phyloP scores from a whole-genome alignment of 768 basidiomycete genomes.

The Boletus rubescentipes region DNA sequence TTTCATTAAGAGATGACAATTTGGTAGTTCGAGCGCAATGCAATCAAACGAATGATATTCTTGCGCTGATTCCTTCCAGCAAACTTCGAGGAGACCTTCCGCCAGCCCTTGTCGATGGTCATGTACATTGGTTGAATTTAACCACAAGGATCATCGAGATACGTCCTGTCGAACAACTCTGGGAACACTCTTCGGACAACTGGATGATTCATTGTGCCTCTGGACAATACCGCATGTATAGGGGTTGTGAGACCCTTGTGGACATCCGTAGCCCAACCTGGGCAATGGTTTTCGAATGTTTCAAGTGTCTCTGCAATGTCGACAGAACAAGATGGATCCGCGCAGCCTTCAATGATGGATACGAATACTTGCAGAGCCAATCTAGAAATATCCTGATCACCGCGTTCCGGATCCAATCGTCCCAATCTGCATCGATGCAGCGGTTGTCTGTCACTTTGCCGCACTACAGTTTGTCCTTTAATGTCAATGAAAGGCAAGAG shows the following conservation, averaged over 20 bases:
- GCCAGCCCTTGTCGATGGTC: background rate
- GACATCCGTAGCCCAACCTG: conserved; percentile 7
- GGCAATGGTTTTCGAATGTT: too few relatives aligned
- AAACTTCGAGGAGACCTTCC: conserved; percentile 23
- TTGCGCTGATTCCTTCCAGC: conserved; percentile 19
- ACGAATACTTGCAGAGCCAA: too few relatives aligned
- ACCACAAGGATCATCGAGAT: conserved; percentile 20
- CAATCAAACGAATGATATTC: background rate
- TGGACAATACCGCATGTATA: background rate
- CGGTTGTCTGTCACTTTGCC: conserved; percentile 24
- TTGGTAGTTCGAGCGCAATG: conserved; percentile 9
- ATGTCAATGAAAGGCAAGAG: background rate
- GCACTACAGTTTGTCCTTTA: too few relatives aligned
- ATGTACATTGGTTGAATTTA: conserved; percentile 28
- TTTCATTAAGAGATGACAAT: background rate
- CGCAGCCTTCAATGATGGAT: too few relatives aligned
- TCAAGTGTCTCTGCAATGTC: too few relatives aligned
- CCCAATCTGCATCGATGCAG: background rate
- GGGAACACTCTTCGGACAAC: conserved; percentile 18
- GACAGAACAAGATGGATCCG: too few relatives aligned
- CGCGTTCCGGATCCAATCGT: background rate
- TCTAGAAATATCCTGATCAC: too few relatives aligned
- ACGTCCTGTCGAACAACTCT: conserved; percentile 12
- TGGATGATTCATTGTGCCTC: conserved; percentile 19
- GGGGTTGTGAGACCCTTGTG: conserved; percentile 10